These are phyloP conservation scores for Scheffersomyces amazonensis DNA, from an alignment of 805 yeast species.

Conservation along the genomic window DNA sequence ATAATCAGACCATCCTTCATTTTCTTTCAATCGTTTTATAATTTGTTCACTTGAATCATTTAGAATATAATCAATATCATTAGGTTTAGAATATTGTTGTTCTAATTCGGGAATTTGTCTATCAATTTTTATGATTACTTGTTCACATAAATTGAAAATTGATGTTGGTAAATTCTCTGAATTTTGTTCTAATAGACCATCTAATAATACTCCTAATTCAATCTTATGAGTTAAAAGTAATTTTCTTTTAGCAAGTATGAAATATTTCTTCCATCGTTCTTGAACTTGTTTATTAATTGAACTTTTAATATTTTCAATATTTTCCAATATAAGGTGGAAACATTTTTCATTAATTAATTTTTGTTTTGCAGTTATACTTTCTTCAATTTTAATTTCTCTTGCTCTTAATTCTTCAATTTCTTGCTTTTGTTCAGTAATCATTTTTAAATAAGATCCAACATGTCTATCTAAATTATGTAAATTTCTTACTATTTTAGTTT, in stretches of 20 bases:
- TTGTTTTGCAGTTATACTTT: constrained; percentile 32
- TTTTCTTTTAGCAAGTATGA: constrained; percentile 45
- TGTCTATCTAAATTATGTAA: constrained; percentile 75
- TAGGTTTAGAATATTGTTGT: constrained; percentile 42
- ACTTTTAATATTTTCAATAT: constrained; percentile 38
- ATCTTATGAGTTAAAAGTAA: constrained; percentile 40
- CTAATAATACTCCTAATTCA: constrained; percentile 28
- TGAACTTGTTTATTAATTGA: constrained; percentile 43
- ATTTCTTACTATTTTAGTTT: constrained; percentile 73
- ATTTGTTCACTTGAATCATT: constrained; percentile 45
- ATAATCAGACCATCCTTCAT: constrained; percentile 53
- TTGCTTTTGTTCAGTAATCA: constrained; percentile 76
- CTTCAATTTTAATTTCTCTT: constrained; percentile 47
- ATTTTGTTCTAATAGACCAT: constrained; percentile 5
- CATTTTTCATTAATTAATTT: constrained; percentile 36
- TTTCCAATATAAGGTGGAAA: constrained; percentile 35
- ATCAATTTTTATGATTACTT: constrained; percentile 32
- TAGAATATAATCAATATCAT: constrained; percentile 52
- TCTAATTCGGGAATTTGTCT: constrained; percentile 53
- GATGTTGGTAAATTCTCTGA: neutral
- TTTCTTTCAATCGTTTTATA: constrained; percentile 45
- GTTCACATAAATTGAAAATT: constrained; percentile 23
- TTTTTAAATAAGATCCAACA: constrained; percentile 78
- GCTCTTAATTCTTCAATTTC: constrained; percentile 67
- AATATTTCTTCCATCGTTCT: constrained; percentile 42